Conservation (phyloP, 148 eudicot genomes). For the Persicaria tinctoria region DNA sequence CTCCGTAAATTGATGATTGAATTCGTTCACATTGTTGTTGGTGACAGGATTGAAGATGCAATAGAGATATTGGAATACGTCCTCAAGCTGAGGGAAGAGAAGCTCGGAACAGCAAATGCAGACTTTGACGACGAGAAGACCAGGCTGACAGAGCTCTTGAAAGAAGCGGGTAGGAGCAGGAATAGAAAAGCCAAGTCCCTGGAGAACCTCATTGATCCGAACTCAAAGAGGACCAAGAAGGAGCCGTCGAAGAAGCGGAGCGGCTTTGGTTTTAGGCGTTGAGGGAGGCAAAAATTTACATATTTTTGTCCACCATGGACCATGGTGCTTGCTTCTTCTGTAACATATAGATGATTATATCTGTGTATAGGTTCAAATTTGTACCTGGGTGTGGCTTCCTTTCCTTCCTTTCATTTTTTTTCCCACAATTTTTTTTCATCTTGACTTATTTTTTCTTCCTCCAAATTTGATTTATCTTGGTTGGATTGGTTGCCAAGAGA, state of each 20-base stretch:
- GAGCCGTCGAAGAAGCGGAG: slow-evolving; percentile 82
- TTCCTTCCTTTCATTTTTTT: background rate
- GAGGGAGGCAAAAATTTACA: slow-evolving; percentile 13
- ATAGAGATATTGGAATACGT: slow-evolving; percentile 95
- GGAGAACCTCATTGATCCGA: slow-evolving; percentile 85
- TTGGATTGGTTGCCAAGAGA: slow-evolving; percentile 3
- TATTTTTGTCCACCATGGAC: background rate
- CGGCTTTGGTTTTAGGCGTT: slow-evolving; percentile 72
- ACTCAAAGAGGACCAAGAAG: slow-evolving; percentile 78
- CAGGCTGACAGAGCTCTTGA: slow-evolving; percentile 80
- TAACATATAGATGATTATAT: background rate
- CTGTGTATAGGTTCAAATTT: background rate
- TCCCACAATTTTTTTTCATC: background rate
- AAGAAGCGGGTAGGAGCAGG: slow-evolving; percentile 86
- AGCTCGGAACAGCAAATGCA: slow-evolving; percentile 95
- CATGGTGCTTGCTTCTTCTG: background rate
- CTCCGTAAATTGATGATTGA: background rate
- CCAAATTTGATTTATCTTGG: slow-evolving; percentile 3
- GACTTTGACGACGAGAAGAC: slow-evolving; percentile 92
- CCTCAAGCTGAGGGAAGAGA: slow-evolving; percentile 93
- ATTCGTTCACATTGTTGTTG: background rate
- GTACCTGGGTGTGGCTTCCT: background rate
- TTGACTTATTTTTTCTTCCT: background rate
- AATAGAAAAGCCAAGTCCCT: slow-evolving; percentile 86
- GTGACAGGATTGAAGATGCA: slow-evolving; percentile 85